These are phyloP conservation scores for Hibiscus tridactylites DNA, from an alignment of 345 rosid species.

Conservation along the genomic window DNA sequence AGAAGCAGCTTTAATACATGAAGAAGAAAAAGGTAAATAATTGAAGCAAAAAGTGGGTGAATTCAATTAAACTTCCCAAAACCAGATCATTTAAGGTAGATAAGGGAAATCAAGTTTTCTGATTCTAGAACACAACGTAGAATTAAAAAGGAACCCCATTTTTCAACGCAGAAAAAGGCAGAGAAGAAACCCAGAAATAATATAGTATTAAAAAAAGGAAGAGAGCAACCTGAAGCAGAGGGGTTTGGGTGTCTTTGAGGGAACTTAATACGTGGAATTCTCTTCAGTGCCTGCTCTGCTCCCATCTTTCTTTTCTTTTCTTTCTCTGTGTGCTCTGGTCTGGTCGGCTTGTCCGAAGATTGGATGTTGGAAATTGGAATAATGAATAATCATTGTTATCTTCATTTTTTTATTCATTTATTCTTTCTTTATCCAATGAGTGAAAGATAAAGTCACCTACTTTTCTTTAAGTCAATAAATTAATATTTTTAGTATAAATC, in stretches of 20 bases:
- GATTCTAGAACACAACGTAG: background rate
- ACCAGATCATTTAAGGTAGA: background rate
- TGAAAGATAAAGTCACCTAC: background rate
- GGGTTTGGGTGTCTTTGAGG: conserved; percentile 54
- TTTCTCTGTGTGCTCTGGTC: background rate
- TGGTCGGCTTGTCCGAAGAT: background rate
- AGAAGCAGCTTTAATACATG: too few relatives aligned
- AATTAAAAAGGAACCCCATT: background rate
- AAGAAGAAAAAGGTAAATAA: background rate
- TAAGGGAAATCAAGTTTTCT: background rate
- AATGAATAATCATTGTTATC: background rate
- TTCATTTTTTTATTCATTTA: background rate
- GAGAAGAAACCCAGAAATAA: background rate
- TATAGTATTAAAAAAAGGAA: background rate
- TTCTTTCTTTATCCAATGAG: background rate
- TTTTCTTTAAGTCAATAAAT: too few relatives aligned
- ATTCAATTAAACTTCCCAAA: background rate
- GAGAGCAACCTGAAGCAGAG: conserved; percentile 26
- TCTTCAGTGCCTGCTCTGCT: conserved; percentile 55
- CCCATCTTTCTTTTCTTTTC: conserved; percentile 29
- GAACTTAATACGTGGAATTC: conserved; percentile 85
- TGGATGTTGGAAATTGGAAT: background rate
- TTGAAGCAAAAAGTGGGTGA: background rate
- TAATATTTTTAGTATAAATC: too few relatives aligned
- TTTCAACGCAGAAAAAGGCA: background rate